Conservation (phyloP, 331 rosid species). For the Quercus phellos region DNA sequence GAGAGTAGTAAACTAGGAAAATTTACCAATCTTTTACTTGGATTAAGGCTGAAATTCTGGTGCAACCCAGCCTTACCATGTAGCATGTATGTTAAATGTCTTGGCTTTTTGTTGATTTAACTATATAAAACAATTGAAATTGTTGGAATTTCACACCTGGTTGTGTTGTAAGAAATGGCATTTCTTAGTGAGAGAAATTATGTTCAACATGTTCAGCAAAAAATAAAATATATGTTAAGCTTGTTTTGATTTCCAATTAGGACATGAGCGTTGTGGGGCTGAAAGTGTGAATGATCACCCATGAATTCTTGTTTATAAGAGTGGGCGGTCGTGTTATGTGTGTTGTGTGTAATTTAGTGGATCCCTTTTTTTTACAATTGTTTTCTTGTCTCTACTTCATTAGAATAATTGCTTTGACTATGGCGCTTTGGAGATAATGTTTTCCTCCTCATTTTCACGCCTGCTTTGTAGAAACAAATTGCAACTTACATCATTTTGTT, state of each 20-base stretch:
- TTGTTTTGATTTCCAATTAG: background rate
- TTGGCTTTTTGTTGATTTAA: too few relatives aligned
- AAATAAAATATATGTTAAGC: too few relatives aligned
- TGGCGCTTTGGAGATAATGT: background rate
- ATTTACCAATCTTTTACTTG: too few relatives aligned
- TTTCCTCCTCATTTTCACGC: background rate
- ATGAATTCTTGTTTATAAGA: background rate
- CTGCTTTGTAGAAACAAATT: background rate
- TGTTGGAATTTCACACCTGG: too few relatives aligned
- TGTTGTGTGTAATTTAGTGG: background rate
- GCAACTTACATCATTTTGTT: background rate
- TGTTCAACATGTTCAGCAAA: too few relatives aligned
- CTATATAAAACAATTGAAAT: too few relatives aligned
- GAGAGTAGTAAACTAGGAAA: too few relatives aligned
- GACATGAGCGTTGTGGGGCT: background rate
- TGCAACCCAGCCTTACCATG: too few relatives aligned
- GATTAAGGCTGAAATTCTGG: too few relatives aligned
- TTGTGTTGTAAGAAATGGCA: too few relatives aligned
- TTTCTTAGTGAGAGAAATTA: too few relatives aligned
- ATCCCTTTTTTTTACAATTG: background rate
- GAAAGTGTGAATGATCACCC: background rate
- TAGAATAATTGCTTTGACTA: background rate
- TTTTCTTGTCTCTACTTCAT: constrained; percentile 9
- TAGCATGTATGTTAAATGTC: too few relatives aligned
- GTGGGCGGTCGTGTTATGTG: background rate